Conservation (phyloP, 2,329 filamentous ascomycete genomes). For the Penicillium oxalicum region DNA sequence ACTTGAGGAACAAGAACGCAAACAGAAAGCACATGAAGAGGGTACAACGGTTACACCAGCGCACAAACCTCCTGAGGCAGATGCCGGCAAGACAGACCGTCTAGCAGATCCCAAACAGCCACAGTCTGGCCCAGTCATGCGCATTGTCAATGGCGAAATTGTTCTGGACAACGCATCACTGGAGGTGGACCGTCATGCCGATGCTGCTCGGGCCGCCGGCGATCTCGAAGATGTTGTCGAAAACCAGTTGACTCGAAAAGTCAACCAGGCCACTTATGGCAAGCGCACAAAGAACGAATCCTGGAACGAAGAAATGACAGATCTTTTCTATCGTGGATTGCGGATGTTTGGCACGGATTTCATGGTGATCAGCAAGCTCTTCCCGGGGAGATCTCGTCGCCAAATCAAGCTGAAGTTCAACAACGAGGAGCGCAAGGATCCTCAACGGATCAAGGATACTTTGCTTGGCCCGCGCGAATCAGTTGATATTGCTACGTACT, state of each 20-base stretch:
- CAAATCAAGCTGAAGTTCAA: constrained; percentile 60
- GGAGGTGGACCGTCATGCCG: constrained; percentile 51
- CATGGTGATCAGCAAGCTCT: constrained; percentile 57
- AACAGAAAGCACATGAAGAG: constrained; percentile 35
- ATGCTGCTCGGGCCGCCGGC: constrained; percentile 45
- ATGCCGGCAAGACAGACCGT: constrained; percentile 17
- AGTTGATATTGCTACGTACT: constrained; percentile 41
- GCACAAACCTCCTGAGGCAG: constrained; percentile 24
- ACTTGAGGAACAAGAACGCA: constrained; percentile 47
- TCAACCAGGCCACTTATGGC: constrained; percentile 44
- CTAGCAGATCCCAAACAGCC: constrained; percentile 21
- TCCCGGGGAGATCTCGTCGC: constrained; percentile 53
- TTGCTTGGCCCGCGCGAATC: constrained; percentile 43
- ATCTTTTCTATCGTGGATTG: constrained; percentile 57
- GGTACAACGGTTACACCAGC: constrained; percentile 17
- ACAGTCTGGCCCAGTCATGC: constrained; percentile 43
- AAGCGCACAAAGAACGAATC: constrained; percentile 48
- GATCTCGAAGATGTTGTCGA: constrained; percentile 43
- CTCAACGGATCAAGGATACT: constrained; percentile 48
- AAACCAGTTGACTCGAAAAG: constrained; percentile 42
- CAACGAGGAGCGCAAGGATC: constrained; percentile 54
- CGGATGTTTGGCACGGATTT: constrained; percentile 62
- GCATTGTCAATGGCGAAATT: constrained; percentile 54
- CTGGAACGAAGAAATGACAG: constrained; percentile 55
- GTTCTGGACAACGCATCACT: constrained; percentile 49